Evolutionary conservation across 2,329 filamentous ascomycete species (phyloP).

Genomic region (Zymoseptoria ardabiliae): DNA sequence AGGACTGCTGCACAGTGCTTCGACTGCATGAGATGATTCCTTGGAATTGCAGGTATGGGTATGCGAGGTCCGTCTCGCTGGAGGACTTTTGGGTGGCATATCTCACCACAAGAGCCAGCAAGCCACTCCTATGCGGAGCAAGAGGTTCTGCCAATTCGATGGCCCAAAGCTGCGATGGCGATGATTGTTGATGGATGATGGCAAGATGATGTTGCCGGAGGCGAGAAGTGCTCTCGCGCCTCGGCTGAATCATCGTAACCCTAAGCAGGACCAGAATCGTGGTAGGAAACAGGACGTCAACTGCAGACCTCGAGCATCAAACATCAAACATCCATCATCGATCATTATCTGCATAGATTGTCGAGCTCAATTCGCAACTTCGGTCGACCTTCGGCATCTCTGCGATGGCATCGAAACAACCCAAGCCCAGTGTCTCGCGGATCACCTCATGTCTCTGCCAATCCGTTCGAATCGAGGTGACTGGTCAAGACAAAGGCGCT

Average conservation of each 20-base stretch:
- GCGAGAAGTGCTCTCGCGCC: background rate
- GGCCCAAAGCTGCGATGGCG: background rate
- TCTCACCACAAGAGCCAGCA: too few species aligned
- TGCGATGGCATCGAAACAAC: slow-evolving; percentile 7
- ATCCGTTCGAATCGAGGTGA: slow-evolving; percentile 18
- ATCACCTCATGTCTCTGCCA: slow-evolving; percentile 24
- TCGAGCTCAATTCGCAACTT: too few species aligned
- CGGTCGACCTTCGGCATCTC: background rate
- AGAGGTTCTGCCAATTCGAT: background rate
- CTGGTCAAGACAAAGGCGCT: slow-evolving; percentile 23
- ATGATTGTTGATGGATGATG: background rate
- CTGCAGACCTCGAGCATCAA: background rate
- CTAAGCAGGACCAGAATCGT: background rate
- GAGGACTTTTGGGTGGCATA: too few species aligned
- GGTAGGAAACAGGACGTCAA: background rate
- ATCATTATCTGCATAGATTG: too few species aligned
- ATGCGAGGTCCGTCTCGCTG: too few species aligned
- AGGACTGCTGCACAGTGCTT: too few species aligned
- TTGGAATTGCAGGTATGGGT: too few species aligned
- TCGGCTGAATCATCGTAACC: background rate
- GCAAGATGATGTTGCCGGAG: background rate
- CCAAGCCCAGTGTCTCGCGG: slow-evolving; percentile 6
- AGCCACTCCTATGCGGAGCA: background rate
- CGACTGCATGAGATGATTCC: too few species aligned
- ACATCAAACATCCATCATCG: too few species aligned